These are phyloP conservation scores for Gossypium ekmanianum DNA, from an alignment of 345 rosid species.

Conservation along the genomic window DNA sequence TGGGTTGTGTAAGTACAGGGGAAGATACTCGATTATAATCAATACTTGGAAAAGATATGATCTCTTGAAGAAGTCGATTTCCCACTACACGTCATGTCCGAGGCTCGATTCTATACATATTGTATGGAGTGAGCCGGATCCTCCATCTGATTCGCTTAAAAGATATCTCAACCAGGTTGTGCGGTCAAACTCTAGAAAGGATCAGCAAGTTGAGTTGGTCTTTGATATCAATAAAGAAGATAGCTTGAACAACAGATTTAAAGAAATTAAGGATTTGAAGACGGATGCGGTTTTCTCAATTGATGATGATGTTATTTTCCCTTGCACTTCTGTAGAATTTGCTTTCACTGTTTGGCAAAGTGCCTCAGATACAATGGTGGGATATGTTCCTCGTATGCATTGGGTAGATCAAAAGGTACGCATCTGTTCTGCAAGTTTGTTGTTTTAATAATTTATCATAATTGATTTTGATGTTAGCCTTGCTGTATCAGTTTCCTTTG, in stretches of 20 bases:
- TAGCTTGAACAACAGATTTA: slow-evolving; percentile 91
- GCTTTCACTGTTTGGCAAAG: slow-evolving; percentile 91
- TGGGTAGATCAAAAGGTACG: slow-evolving; percentile 65
- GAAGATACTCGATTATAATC: slow-evolving; percentile 73
- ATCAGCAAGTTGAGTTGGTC: slow-evolving; percentile 48
- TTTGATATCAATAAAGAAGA: slow-evolving; percentile 82
- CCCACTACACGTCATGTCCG: slow-evolving; percentile 69
- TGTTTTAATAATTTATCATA: not conserved
- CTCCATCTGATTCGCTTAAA: slow-evolving; percentile 73
- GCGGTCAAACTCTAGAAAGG: slow-evolving; percentile 41
- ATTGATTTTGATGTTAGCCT: not conserved
- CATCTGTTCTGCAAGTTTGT: slow-evolving; percentile 3
- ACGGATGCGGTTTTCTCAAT: slow-evolving; percentile 87
- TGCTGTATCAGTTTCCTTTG: not conserved
- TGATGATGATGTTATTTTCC: slow-evolving; percentile 89
- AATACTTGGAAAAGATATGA: slow-evolving; percentile 98
- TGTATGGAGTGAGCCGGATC: slow-evolving; percentile 96
- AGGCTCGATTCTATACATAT: slow-evolving; percentile 81
- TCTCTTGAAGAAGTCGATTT: slow-evolving; percentile 76
- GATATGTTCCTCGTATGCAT: slow-evolving; percentile 87
- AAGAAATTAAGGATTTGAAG: slow-evolving; percentile 69
- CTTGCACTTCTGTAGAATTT: slow-evolving; percentile 76
- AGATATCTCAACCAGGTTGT: slow-evolving; percentile 41
- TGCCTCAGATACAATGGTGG: slow-evolving; percentile 87
- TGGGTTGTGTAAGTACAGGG: slow-evolving; percentile 39